Conservation (phyloP, 495 filamentous ascomycete species). For the Pyrenopolyporus hunteri region DNA sequence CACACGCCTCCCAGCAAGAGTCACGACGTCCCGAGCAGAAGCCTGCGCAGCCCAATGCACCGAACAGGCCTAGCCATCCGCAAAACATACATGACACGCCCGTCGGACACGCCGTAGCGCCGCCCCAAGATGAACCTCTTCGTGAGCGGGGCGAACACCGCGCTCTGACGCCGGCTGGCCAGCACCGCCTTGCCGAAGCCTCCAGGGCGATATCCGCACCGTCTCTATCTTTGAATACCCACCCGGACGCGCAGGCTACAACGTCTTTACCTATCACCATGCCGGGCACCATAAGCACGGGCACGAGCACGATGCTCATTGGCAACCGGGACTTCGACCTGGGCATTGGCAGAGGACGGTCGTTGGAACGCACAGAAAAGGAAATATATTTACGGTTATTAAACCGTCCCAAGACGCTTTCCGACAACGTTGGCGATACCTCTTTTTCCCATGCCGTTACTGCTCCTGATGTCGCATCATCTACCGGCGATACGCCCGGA, state of each 20-base stretch:
- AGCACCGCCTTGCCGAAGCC: slow-evolving; percentile 28
- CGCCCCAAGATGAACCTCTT: slow-evolving; percentile 42
- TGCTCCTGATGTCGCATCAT: slow-evolving; percentile 12
- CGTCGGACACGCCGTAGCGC: slow-evolving; percentile 30
- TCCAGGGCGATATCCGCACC: slow-evolving; percentile 32
- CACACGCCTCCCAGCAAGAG: slow-evolving; percentile 30
- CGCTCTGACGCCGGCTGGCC: slow-evolving; percentile 41
- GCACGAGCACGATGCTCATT: slow-evolving; percentile 46
- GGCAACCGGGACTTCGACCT: slow-evolving; percentile 45
- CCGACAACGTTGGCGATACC: slow-evolving; percentile 48
- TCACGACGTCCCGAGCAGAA: slow-evolving; percentile 39
- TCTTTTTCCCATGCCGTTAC: slow-evolving; percentile 29
- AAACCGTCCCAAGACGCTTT: slow-evolving; percentile 16
- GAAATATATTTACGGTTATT: slow-evolving; percentile 44
- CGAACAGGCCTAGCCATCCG: slow-evolving; percentile 16
- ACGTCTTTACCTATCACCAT: slow-evolving; percentile 27
- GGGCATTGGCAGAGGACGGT: slow-evolving; percentile 41
- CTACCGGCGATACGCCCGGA: slow-evolving; percentile 23
- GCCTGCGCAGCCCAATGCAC: slow-evolving; percentile 29
- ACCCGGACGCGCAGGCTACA: slow-evolving; percentile 3
- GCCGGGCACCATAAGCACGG: slow-evolving; percentile 35
- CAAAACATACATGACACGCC: slow-evolving; percentile 29
- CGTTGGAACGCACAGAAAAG: slow-evolving; percentile 52
- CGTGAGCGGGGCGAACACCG: slow-evolving; percentile 37
- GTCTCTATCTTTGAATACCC: slow-evolving; percentile 18